A percentile compares a stretch with the other conserved stretches of the same genome.
Conservation (phyloP, 345 rosid genomes). For the Salix suchowensis region DNA sequence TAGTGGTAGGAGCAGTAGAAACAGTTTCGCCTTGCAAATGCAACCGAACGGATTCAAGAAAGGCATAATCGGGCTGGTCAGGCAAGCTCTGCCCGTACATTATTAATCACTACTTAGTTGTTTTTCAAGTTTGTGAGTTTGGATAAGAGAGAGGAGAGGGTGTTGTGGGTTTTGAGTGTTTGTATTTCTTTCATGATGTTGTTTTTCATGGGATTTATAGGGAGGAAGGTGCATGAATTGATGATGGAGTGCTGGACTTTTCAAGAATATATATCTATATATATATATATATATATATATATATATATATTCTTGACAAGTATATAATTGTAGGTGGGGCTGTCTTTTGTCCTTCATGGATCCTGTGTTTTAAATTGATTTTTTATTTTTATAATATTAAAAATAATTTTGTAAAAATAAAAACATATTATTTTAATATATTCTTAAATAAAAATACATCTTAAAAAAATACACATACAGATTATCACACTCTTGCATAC, state of each 20-base stretch:
- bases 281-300: no score
- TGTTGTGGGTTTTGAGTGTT: neutral
- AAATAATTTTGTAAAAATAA: no score
- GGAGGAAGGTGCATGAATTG: conserved; percentile 29
- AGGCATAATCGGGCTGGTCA: conserved; percentile 45
- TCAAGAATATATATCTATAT: neutral
- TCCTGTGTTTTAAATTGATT: no score
- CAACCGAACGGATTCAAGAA: conserved; percentile 49
- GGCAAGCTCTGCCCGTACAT: conserved; percentile 38
- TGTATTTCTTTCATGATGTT: neutral
- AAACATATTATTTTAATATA: no score
- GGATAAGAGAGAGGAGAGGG: neutral
- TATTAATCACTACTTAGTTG: neutral
- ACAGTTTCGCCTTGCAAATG: conserved; percentile 50
- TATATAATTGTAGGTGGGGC: neutral
- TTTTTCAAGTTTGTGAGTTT: no score
- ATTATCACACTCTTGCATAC: no score
- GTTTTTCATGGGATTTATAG: conserved; percentile 15
- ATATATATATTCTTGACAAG: no score
- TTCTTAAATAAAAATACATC: no score
- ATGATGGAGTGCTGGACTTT: neutral
- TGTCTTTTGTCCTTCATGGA: neutral
- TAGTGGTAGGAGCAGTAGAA: neutral
- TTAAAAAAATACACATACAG: no score
- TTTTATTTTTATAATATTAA: no score